Evolutionary conservation across 768 basidiomycete species (phyloP).

Genomic region (Termitomyces sp.): DNA sequence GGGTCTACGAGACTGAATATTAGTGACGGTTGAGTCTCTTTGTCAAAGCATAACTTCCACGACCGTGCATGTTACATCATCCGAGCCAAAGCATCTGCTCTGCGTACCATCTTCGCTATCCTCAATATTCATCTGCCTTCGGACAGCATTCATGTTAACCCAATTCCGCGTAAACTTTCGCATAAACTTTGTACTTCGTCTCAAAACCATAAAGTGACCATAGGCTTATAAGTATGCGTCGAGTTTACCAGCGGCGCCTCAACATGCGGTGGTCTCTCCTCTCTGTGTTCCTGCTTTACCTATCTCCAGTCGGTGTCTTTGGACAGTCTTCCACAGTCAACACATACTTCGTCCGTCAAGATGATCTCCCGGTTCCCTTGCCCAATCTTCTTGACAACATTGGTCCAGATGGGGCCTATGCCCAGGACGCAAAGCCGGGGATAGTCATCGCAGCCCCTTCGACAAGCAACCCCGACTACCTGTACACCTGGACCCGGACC

Average conservation of each 20-base stretch:
- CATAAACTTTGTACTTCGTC: background rate
- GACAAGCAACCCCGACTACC: slow-evolving; percentile 43
- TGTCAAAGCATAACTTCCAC: too few relatives aligned
- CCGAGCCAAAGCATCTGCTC: too few relatives aligned
- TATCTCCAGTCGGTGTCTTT: slow-evolving; percentile 9
- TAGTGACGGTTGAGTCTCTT: too few relatives aligned
- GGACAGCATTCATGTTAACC: background rate
- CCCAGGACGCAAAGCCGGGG: slow-evolving; percentile 40
- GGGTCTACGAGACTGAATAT: too few relatives aligned
- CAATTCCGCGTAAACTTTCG: background rate
- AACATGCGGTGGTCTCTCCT: slow-evolving; percentile 14
- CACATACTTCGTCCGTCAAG: slow-evolving; percentile 20
- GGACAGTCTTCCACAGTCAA: slow-evolving; percentile 16
- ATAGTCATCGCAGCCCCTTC: slow-evolving; percentile 48
- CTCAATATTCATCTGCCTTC: background rate
- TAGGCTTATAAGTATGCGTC: background rate
- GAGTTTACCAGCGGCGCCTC: background rate
- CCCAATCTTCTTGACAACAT: slow-evolving; percentile 67
- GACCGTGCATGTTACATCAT: background rate
- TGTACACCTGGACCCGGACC: slow-evolving; percentile 69
- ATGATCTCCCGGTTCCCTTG: slow-evolving; percentile 34
- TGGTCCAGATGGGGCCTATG: slow-evolving; percentile 40
- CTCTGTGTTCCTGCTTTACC: slow-evolving; percentile 10
- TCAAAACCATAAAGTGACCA: background rate
- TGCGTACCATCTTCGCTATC: too few relatives aligned